A percentile compares a stretch with the other conserved stretches of the same genome.
Conservation (phyloP, 805 yeast genomes). For the Kregervanrija pseudodelftensis region DNA sequence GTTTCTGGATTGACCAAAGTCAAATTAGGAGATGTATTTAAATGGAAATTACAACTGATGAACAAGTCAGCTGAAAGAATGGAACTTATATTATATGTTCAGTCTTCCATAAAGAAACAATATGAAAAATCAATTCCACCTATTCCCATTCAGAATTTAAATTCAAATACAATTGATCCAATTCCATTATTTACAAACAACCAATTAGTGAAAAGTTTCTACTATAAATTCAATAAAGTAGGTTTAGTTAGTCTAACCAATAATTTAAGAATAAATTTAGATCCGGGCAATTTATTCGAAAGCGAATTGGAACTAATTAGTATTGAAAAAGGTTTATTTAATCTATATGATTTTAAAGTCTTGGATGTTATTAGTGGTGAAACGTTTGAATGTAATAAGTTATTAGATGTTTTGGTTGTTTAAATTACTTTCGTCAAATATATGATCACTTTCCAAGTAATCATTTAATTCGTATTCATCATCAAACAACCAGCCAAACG, state of each 20-base stretch:
- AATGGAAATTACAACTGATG: constrained; percentile 60
- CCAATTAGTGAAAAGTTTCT: constrained; percentile 22
- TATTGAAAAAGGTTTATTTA: constrained; percentile 55
- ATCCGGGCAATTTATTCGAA: constrained; percentile 57
- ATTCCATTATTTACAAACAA: constrained; percentile 24
- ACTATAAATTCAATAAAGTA: constrained; percentile 33
- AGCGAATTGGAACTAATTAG: constrained; percentile 56
- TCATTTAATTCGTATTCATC: constrained; percentile 20
- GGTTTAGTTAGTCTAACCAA: constrained; percentile 62
- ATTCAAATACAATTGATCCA: constrained; percentile 15
- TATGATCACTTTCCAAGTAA: constrained; percentile 11
- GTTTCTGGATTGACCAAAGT: constrained; percentile 59
- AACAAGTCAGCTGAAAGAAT: constrained; percentile 48
- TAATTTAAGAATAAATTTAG: constrained; percentile 55
- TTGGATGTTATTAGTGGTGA: constrained; percentile 61
- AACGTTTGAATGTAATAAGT: constrained; percentile 59
- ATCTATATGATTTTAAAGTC: constrained; percentile 57
- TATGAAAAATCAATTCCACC: constrained; percentile 32
- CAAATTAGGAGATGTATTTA: constrained; percentile 50
- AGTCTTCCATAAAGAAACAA: constrained; percentile 27
- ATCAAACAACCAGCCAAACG: constrained; percentile 24
- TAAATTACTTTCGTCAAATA: constrained; percentile 8
- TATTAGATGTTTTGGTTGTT: constrained; percentile 60
- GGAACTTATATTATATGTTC: constrained; percentile 44
- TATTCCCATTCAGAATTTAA: constrained; percentile 24